Evolutionary conservation across 2,329 filamentous ascomycete genomes (phyloP), one percentile per base, ranked within the genome.

Genomic region (Hypomyces rosellus): DNA sequence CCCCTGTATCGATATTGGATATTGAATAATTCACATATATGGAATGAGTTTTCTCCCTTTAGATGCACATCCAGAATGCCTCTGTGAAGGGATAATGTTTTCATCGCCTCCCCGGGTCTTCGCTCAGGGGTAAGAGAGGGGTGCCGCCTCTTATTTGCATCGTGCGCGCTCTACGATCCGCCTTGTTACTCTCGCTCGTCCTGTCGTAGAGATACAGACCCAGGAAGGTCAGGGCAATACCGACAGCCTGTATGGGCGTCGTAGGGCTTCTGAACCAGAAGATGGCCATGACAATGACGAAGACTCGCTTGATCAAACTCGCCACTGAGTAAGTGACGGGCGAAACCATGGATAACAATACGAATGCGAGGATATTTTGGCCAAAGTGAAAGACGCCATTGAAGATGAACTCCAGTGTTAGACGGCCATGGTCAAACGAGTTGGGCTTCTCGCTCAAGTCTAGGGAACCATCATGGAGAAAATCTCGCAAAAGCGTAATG

Each of bases 311-410:
- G 69, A 99, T 93, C 54, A 99, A 75, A 50, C 88, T 95, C 34
- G 93, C 93, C 36, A 99, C 92, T 0, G 89, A 96, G 72, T 99
- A 99, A 0, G 93, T 97, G 36, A 99, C 93, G 0, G 93, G 93
- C 0, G 90, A 95, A 12, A 97, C 87, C 74, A 96, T 87, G 48
- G 90, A 96, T 6, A 99, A 75, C 5, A 99, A 77, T 18, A 96
- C 76, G 64, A 99, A 99, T 0, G 93, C 93, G 49, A 99, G 79
- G 48, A 99, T 95, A 64, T 95, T 96, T 64, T 99, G 93, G 14
- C 83, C 88, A 67, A 97, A 99, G 69, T 99, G 93, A 65, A 95
- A 96, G 4, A 89, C 85, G 49, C 93, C 93, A 67, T 99, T 99
- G 77, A 99, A 97, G 46, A 97, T 67, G 65, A 95, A 97, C 64